Evolutionary conservation across 2,329 filamentous ascomycete genomes (phyloP), one percentile per base, ranked within the genome.

Genomic region (Botrytis fabae): DNA sequence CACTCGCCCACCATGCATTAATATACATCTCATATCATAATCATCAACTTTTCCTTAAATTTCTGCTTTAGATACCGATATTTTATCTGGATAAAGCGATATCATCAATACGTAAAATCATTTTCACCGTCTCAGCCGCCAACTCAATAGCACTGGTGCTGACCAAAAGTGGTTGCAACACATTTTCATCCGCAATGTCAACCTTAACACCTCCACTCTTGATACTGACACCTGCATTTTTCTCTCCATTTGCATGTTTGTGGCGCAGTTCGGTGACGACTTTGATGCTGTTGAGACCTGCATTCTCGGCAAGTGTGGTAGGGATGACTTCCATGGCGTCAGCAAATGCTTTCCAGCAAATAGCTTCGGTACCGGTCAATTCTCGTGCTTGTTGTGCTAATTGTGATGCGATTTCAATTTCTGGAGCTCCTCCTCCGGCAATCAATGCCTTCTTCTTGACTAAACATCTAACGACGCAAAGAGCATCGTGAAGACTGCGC

Each of bases 381-480:
- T 91, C 90, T 77, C 95, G 92, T 14, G 95, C 90, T 81, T 93
- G 92, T 83, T 93, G 92, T 73, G 92, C 90, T 48, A 99, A 89
- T 80, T 93, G 89, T 71, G 96, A 92, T 35, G 96, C 93, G 79
- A 99, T 95, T 84, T 98, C 95, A 80, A 98, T 97, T 84, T 99
- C 96, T 40, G 96, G 93, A 2, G 96, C 96, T 81, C 96, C 96
- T 80, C 96, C 96, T 83, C 96, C 96, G 22, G 97, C 95, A 79
- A 99, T 97, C 73, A 99, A 89, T n/a, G 96, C 96, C 85, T 97
- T 97, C 90, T 98, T 99, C 90, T 99, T 99, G 78, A 99, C 96
- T 75, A 99, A 85, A 82, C 96, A 99, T 79, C 96, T 92, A 79
- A 99, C 95, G 69, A 98, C 96, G 82, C 96, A 99, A 76, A 98